Conservation (phyloP, 805 yeast species). For the Tetrapisispora namnaoensis region DNA sequence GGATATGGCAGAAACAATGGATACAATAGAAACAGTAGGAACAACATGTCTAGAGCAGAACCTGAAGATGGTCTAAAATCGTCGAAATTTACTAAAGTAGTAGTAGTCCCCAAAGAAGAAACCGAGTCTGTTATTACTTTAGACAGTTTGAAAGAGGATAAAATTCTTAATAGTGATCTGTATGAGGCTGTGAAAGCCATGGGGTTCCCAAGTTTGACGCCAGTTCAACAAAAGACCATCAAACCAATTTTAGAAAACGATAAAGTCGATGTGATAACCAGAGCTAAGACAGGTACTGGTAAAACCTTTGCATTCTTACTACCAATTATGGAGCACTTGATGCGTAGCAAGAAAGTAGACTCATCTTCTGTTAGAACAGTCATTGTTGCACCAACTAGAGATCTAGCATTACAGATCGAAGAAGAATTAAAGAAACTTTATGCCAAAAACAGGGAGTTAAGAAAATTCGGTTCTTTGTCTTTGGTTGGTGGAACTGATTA, state of each 20-base stretch:
- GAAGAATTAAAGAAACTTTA: constrained; percentile 48
- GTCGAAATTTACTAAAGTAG: constrained; percentile 3
- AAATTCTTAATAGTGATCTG: constrained; percentile 21
- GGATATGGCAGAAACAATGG: neutral
- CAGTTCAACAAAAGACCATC: constrained; percentile 58
- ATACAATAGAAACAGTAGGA: neutral
- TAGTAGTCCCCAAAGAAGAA: constrained; percentile 10
- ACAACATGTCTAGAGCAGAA: neutral
- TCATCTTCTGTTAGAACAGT: constrained; percentile 43
- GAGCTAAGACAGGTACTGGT: constrained; percentile 95
- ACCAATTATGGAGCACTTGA: constrained; percentile 58
- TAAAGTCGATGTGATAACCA: constrained; percentile 58
- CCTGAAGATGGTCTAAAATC: neutral
- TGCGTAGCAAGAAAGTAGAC: constrained; percentile 23
- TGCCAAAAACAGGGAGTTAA: constrained; percentile 18
- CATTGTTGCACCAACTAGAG: constrained; percentile 83
- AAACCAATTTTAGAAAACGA: constrained; percentile 43
- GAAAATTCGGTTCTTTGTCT: constrained; percentile 35
- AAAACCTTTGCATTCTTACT: constrained; percentile 84
- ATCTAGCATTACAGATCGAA: constrained; percentile 74
- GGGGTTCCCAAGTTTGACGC: constrained; percentile 47
- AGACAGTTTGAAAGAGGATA: constrained; percentile 22
- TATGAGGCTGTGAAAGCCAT: constrained; percentile 32
- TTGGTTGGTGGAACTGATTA: constrained; percentile 60
- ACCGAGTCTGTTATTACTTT: constrained; percentile 18